phyloP scores from a whole-genome alignment of 179 eudicot species.

The Pouteria campechiana region DNA sequence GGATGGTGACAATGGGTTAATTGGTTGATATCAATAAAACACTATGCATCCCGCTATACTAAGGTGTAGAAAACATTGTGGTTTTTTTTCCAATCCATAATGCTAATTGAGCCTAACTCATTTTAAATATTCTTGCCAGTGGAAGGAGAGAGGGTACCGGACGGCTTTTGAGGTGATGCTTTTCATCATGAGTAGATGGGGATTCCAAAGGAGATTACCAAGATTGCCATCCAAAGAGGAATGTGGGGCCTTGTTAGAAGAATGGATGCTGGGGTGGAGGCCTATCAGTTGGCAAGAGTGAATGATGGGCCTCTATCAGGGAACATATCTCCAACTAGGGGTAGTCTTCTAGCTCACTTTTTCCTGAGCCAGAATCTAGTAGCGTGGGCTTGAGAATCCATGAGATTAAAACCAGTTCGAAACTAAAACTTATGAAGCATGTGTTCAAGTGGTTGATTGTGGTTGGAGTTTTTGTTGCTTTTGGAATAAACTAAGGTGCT shows the following conservation, averaged over 20 bases:
- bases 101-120: neutral
- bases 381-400: too few species aligned
- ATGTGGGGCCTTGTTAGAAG: conserved; percentile 99
- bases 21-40: too few species aligned
- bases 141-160: conserved; percentile 61
- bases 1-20: too few species aligned
- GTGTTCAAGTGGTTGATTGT: too few species aligned
- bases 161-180: conserved; percentile 78
- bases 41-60: conserved; percentile 63
- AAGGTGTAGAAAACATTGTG: conserved; percentile 58
- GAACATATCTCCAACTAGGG: conserved; percentile 50
- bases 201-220: conserved; percentile 88
- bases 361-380: too few species aligned
- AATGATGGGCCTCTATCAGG: conserved; percentile 43
- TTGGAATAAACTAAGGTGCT: too few species aligned
- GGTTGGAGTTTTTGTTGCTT: too few species aligned
- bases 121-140: too few species aligned
- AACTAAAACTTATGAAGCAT: too few species aligned
- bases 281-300: conserved; percentile 58
- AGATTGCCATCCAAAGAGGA: conserved; percentile 82
- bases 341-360: too few species aligned
- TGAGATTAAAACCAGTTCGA: too few species aligned
- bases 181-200: conserved; percentile 98
- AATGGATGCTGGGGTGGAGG: conserved; percentile 74
- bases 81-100: neutral